Conservation (phyloP, 140 eudicot genomes). For the Bidens hawaiensis region DNA sequence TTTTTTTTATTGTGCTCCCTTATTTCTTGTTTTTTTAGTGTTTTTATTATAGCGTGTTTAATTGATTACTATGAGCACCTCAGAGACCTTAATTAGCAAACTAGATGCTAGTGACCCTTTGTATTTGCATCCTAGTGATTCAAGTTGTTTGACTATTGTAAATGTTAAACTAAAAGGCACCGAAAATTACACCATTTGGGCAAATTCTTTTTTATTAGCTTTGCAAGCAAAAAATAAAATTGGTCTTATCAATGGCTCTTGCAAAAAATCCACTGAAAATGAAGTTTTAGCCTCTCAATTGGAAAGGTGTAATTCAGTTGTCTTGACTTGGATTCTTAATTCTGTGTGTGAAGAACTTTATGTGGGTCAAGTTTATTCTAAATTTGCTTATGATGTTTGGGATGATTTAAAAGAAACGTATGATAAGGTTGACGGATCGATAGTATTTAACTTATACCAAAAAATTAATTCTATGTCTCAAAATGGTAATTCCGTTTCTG, state of each 20-base stretch:
- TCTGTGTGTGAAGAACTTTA: neutral
- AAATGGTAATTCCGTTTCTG: neutral
- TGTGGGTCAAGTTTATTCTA: neutral
- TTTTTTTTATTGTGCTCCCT: too few species aligned
- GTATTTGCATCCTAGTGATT: neutral
- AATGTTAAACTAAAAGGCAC: neutral
- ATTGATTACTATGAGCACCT: too few species aligned
- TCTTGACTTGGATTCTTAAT: neutral
- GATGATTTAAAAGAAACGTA: neutral
- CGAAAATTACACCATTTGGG: neutral
- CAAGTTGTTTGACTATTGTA: neutral
- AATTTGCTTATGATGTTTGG: neutral
- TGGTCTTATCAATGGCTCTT: neutral
- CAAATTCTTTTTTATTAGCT: neutral
- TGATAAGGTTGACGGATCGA: neutral
- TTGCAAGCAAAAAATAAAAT: neutral
- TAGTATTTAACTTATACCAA: neutral
- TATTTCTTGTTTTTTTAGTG: too few species aligned
- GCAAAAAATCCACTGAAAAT: neutral
- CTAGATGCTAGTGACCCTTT: neutral
- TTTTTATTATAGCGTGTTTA: too few species aligned
- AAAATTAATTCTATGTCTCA: neutral
- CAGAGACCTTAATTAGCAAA: too few species aligned
- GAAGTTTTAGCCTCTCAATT: neutral
- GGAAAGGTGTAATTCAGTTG: neutral